Conservation (phyloP, 176 grass and related monocot species). For the Poa annua region DNA sequence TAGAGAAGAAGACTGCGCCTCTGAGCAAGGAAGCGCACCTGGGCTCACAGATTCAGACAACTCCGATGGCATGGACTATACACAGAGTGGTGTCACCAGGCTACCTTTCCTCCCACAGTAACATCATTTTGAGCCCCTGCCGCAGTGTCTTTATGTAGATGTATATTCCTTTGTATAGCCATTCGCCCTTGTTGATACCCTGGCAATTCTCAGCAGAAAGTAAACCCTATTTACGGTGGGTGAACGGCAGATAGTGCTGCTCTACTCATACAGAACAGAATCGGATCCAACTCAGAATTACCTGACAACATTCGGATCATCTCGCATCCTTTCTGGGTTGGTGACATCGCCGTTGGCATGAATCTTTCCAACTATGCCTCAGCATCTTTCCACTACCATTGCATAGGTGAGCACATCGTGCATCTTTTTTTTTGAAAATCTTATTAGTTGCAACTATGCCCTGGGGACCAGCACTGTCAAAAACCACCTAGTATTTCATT, state of each 20-base stretch:
- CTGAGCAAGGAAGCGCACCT: slow-evolving; percentile 10
- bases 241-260: slow-evolving; percentile 25
- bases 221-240: background rate
- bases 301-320: background rate
- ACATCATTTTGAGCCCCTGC: background rate
- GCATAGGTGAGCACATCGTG: background rate
- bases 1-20: slow-evolving; percentile 6
- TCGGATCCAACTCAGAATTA: slow-evolving; percentile 11
- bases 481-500: background rate
- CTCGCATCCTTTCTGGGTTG: background rate
- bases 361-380: background rate
- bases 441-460: background rate
- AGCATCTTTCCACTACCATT: background rate
- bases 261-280: slow-evolving; percentile 2
- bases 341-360: slow-evolving; percentile 4
- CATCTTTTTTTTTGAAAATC: background rate
- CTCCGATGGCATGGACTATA: slow-evolving; percentile 34
- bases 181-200: background rate
- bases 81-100: slow-evolving; percentile 56
- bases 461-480: background rate
- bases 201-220: slow-evolving; percentile 2
- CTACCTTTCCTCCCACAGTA: slow-evolving; percentile 71
- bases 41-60: slow-evolving; percentile 31
- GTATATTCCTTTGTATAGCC: slow-evolving; percentile 12
- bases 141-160: background rate